Evolutionary conservation across 2,329 filamentous ascomycete genomes (phyloP), one percentile per base, ranked within the genome.

Genomic region (Xylariaceae sp.): DNA sequence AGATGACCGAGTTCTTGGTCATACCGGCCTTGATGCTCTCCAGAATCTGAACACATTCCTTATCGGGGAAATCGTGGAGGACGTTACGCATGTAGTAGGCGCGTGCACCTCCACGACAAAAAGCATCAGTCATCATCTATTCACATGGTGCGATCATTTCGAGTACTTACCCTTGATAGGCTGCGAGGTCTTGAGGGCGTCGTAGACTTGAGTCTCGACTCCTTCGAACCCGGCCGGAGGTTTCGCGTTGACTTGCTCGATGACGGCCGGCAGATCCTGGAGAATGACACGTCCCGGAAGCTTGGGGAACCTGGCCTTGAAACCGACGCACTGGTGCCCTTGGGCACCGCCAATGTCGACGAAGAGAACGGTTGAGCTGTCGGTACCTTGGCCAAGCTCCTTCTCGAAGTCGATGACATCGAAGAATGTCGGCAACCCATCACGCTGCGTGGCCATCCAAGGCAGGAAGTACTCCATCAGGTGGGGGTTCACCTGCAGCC

Each of bases 271-370:
- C 5, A 18, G 32, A 6, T 59, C 56, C 45, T 59, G 59, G 2
- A 59, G 53, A 15, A 60, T 49, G n/a, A 62, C 27, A 6, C 58
- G 54, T 11, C 58, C 54, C 6, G 36, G 15, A 2, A 61, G 39
- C 0, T 9, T 27, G 5, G 58, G 58, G 15, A 51, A 48, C 17
- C 44, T 49, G 18, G 51, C 33, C 17, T 39, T 48, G 2, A 60
- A 18, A 14, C 52, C 49, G 27, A 59, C 38, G 11, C 51, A 55
- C 30, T 61, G 53, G 11, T 57, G 51, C 1, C 58, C 56, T 11
- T 47, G 11, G 1, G 39, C 49, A 11, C 58, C 59, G 4, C 55
- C 56, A 11, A 61, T 39, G 30, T 61, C 59, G 0, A 59, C 52
- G n/a, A 61, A 59, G 5, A 59, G 6, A 7, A 47, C 32, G 1